Evolutionary conservation across 225 moss, liverwort and hornwort species (phyloP), one percentile per base, ranked within the genome.

Genomic region (Anthoceros angustus): DNA sequence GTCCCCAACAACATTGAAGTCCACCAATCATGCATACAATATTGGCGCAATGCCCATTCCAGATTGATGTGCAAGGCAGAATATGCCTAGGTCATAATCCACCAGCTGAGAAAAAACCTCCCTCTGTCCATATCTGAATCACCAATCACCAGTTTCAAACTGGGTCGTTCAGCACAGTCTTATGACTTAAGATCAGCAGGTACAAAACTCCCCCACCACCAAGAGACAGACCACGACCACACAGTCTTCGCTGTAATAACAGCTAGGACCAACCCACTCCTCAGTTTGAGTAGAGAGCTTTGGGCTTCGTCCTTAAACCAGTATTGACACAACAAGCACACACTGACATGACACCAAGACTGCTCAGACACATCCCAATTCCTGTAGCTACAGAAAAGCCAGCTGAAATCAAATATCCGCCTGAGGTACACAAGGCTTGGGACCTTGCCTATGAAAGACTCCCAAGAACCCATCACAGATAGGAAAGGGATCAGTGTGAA

Each of bases 371-470:
- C 32, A 32, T 32, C 32, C 32, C 32, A 32, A 32, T 32, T 32
- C 2, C 32, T 32, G 32, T 32, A 32, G 32, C 32, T 32, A 32
- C 1, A 32, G 32, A 32, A 32, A 32, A 32, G 32, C 32, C 32
- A 32, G 32, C 32, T 32, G 32, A 32, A 32, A 32, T 32, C 32
- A 32, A 32, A 32, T 32, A 32, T 32, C 71, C 62, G 64, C 67
- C 67, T 80, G 74, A 80, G 74, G 72, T 63, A 67, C 45, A 42
- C 14, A 12, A 61, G 40, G 15, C 14, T 42, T 32, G 32, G 2
- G 4, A 32, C 1, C 32, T 32, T 32, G 32, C 1, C 4, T 4
- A 32, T 32, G 32, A 1, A 32, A 32, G 32, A 32, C 32, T 32
- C 32, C 55, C 66, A 42, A 66, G 5, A 43, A 65, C 7, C 41